A percentile compares a stretch with the other conserved stretches of the same genome.
These are phyloP conservation scores for Epichloe festucae DNA, from an alignment of 2,329 filamentous ascomycete species.

Conservation along the genomic window DNA sequence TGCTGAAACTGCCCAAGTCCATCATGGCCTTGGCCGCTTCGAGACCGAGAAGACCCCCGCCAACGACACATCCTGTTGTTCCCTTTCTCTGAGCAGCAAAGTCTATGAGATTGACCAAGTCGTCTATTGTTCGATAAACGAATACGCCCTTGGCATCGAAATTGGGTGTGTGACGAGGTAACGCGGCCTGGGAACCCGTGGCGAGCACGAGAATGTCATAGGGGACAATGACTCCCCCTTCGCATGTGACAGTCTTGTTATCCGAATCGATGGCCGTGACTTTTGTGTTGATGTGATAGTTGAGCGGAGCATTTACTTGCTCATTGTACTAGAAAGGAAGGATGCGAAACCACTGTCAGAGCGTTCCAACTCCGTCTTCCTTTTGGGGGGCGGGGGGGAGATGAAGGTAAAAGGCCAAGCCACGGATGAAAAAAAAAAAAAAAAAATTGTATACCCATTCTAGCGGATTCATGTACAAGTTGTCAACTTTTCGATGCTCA, in stretches of 20 bases:
- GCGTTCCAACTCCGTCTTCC: background rate
- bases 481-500: conserved; percentile 70
- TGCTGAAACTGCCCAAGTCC: conserved; percentile 61
- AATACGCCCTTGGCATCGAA: conserved; percentile 75
- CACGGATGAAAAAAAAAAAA: background rate
- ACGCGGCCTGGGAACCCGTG: conserved; percentile 72
- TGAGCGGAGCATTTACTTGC: conserved; percentile 53
- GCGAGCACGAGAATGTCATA: conserved; percentile 78
- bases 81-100: conserved; percentile 57
- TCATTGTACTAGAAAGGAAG: conserved; percentile 43
- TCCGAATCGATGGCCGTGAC: conserved; percentile 51
- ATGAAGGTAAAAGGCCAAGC: background rate
- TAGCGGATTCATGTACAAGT: conserved; percentile 73
- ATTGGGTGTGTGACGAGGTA: conserved; percentile 59
- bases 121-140: conserved; percentile 76
- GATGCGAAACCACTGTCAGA: background rate
- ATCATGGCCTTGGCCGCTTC: conserved; percentile 90
- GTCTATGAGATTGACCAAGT: conserved; percentile 62
- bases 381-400: background rate
- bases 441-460: conserved; percentile 62
- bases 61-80: conserved; percentile 62
- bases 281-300: conserved; percentile 61
- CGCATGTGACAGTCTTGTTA: conserved; percentile 55
- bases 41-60: conserved; percentile 71
- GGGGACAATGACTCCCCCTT: conserved; percentile 51